Evolutionary conservation across 192 early-diverging fungal genomes (phyloP).

Genomic region (Geosiphon pyriformis): DNA sequence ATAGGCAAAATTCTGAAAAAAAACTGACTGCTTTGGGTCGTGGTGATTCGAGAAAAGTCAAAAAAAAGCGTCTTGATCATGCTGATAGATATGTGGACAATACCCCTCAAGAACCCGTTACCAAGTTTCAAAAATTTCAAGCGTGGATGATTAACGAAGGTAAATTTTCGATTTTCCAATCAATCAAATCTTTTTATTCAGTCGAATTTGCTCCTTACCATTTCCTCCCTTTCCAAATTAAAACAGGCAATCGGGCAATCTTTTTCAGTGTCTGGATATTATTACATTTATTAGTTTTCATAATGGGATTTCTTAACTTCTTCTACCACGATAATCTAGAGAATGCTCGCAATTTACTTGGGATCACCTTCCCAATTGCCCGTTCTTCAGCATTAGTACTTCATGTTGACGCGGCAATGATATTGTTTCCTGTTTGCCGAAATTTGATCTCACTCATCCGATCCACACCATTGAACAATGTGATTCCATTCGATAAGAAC

Average conservation of each 20-base stretch:
- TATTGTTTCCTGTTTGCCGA: constrained; percentile 80
- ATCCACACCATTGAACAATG: constrained; percentile 49
- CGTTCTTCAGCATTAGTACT: constrained; percentile 61
- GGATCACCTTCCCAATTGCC: constrained; percentile 50
- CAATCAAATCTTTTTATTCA: too few species aligned
- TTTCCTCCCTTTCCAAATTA: too few species aligned
- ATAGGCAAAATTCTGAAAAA: neutral
- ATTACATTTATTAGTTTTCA: constrained; percentile 51
- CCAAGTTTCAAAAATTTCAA: constrained; percentile 28
- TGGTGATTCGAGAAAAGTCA: constrained; percentile 1
- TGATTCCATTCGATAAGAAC: constrained; percentile 67
- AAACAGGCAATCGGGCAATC: constrained; percentile 33
- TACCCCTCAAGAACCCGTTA: constrained; percentile 3
- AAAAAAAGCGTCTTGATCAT: neutral
- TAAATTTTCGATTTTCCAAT: constrained; percentile 32
- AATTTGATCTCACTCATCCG: constrained; percentile 56
- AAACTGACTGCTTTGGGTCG: neutral
- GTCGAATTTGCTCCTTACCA: too few species aligned
- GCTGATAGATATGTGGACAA: neutral
- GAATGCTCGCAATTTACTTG: constrained; percentile 42
- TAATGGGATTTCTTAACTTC: constrained; percentile 58
- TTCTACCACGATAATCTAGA: constrained; percentile 49
- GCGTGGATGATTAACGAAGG: constrained; percentile 48
- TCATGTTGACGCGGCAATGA: constrained; percentile 64
- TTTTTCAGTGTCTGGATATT: constrained; percentile 51